Evolutionary conservation across 768 basidiomycete species (phyloP).

Genomic region (Candolleomyces efflorescens): DNA sequence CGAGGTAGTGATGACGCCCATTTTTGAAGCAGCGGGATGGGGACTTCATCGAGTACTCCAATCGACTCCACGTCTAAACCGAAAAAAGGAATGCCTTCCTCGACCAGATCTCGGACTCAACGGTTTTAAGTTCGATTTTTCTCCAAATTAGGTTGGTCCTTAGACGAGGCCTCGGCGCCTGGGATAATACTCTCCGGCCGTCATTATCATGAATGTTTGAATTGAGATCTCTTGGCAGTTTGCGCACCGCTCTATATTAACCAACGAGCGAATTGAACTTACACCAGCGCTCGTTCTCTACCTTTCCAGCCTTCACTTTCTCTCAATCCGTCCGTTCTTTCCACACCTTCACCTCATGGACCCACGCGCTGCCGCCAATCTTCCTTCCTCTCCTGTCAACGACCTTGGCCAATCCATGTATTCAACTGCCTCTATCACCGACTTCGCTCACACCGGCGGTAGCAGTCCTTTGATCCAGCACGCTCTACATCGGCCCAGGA

Average conservation of each 20-base stretch:
- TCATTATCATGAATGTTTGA: constrained; percentile 5
- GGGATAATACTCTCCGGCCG: not conserved
- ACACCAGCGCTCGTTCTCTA: not conserved
- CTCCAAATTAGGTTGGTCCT: constrained; percentile 1
- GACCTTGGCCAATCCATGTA: constrained; percentile 1
- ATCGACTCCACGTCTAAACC: constrained; percentile 3
- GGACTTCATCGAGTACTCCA: not conserved
- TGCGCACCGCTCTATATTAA: constrained; percentile 6
- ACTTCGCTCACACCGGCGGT: constrained; percentile 7
- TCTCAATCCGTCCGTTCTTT: constrained; percentile 2
- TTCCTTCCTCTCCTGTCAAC: constrained; percentile 1
- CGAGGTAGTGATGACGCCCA: no score
- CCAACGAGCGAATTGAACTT: not conserved
- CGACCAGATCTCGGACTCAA: constrained; percentile 2
- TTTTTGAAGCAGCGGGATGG: no score
- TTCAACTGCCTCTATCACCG: constrained; percentile 10
- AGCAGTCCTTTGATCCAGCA: not conserved
- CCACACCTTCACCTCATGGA: not conserved
- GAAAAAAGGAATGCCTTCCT: constrained; percentile 3
- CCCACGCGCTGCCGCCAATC: not conserved
- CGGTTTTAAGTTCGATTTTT: not conserved
- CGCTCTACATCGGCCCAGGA: constrained; percentile 24
- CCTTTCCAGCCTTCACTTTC: not conserved
- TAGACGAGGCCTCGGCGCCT: not conserved
- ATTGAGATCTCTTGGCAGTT: constrained; percentile 9